Conservation (phyloP, 768 basidiomycete genomes). For the Zangia roseola region DNA sequence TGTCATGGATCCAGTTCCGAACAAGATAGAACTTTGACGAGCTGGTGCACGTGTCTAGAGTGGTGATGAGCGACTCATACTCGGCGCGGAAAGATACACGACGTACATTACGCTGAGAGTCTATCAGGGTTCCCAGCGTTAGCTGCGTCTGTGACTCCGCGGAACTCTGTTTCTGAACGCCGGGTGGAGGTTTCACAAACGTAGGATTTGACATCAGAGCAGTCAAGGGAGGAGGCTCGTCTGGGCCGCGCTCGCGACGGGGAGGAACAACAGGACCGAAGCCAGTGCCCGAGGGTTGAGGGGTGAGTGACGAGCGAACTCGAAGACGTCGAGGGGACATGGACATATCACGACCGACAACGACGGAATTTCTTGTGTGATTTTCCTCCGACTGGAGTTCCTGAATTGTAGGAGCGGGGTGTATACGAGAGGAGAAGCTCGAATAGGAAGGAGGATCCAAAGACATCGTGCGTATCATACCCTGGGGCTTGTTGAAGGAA, state of each 20-base stretch:
- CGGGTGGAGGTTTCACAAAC: slow-evolving; percentile 62
- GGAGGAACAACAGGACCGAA: slow-evolving; percentile 43
- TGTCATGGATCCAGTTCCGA: slow-evolving; percentile 38
- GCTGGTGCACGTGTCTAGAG: slow-evolving; percentile 47
- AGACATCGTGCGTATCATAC: slow-evolving; percentile 62
- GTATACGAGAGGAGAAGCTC: slow-evolving; percentile 23
- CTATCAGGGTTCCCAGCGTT: slow-evolving; percentile 59
- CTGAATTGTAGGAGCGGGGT: slow-evolving; percentile 35
- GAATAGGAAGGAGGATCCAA: slow-evolving; percentile 56
- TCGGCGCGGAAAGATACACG: background rate
- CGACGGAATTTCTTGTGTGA: slow-evolving; percentile 15
- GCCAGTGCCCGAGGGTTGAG: slow-evolving; percentile 49
- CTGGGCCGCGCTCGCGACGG: slow-evolving; percentile 47
- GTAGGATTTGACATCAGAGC: slow-evolving; percentile 62
- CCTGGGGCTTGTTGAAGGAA: slow-evolving; percentile 34
- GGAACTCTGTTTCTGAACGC: slow-evolving; percentile 21
- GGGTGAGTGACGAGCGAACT: slow-evolving; percentile 69
- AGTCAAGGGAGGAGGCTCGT: slow-evolving; percentile 69
- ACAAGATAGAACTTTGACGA: slow-evolving; percentile 53
- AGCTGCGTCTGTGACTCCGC: slow-evolving; percentile 33
- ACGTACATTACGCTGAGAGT: slow-evolving; percentile 56
- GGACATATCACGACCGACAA: slow-evolving; percentile 39
- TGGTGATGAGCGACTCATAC: slow-evolving; percentile 1
- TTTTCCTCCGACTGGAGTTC: slow-evolving; percentile 26
- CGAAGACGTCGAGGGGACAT: slow-evolving; percentile 48